phyloP scores from a whole-genome alignment of 1,139 yeast species.

The Debaryomyces singareniensis region DNA sequence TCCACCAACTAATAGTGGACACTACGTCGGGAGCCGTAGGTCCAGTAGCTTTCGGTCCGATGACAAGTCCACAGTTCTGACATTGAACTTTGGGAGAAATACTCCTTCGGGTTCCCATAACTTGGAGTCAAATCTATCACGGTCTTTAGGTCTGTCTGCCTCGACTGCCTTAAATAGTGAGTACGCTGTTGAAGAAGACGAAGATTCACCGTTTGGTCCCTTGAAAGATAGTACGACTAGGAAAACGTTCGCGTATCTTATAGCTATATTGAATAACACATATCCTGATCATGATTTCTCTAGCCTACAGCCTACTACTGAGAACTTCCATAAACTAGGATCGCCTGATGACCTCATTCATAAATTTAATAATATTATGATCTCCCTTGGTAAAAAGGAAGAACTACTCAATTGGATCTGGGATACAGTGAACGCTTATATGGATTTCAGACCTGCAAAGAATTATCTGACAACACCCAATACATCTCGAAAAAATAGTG shows the following conservation, averaged over 20 bases:
- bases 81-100: constrained; percentile 14
- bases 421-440: constrained; percentile 82
- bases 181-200: constrained; percentile 10
- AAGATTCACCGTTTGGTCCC: constrained; percentile 90
- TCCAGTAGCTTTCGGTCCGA: constrained; percentile 11
- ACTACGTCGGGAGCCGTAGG: not conserved
- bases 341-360: constrained; percentile 54
- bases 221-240: constrained; percentile 76
- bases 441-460: constrained; percentile 52
- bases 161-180: constrained; percentile 18
- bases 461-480: constrained; percentile 12
- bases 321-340: constrained; percentile 42
- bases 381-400: constrained; percentile 65
- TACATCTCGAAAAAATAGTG: constrained; percentile 22
- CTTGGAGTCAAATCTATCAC: constrained; percentile 8
- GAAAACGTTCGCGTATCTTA: constrained; percentile 82
- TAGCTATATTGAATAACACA: constrained; percentile 84
- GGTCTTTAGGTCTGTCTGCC: constrained; percentile 15
- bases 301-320: constrained; percentile 80
- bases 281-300: constrained; percentile 96
- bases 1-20: constrained; percentile 13
- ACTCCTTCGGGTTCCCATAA: constrained; percentile 5
- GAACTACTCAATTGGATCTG: constrained; percentile 62
- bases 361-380: constrained; percentile 71
- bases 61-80: constrained; percentile 13